Conservation (phyloP, 2,329 filamentous ascomycete genomes). For the Plectosphaerella plurivora region DNA sequence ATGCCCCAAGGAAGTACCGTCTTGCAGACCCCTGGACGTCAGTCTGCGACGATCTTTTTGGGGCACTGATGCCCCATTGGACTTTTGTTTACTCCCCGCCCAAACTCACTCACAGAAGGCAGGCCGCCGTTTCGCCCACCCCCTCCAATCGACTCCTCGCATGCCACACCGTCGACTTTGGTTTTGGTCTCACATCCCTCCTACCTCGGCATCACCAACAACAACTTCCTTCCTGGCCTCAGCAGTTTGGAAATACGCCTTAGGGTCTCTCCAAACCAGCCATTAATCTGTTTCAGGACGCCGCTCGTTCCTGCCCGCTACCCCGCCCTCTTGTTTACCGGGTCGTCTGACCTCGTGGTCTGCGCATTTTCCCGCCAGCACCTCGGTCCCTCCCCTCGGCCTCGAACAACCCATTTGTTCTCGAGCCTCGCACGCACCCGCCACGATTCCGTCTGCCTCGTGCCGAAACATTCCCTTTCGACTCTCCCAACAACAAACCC, state of each 20-base stretch:
- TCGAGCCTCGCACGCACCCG: neutral
- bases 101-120: neutral
- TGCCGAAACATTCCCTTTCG: too few relatives aligned
- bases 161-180: conserved; percentile 3
- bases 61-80: neutral
- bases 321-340: conserved; percentile 3
- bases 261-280: too few relatives aligned
- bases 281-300: neutral
- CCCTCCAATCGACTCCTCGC: neutral
- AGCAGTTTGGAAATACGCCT: neutral
- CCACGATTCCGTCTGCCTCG: neutral
- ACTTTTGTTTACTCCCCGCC: conserved; percentile 1
- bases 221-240: conserved; percentile 3
- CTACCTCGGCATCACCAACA: conserved; percentile 3
- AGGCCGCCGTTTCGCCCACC: neutral
- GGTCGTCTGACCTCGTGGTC: conserved; percentile 8
- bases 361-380: conserved; percentile 4
- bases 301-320: conserved; percentile 2
- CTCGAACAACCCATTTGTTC: too few relatives aligned
- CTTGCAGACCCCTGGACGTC: neutral
- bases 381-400: neutral
- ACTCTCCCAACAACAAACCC: too few relatives aligned
- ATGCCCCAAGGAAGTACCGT: neutral
- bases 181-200: conserved; percentile 3
- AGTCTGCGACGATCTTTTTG: conserved; percentile 4